A percentile compares a stretch with the other conserved stretches of the same genome.
Evolutionary conservation across 2,329 filamentous ascomycete species (phyloP).

Genomic region (Ramularia collo-cygni): DNA sequence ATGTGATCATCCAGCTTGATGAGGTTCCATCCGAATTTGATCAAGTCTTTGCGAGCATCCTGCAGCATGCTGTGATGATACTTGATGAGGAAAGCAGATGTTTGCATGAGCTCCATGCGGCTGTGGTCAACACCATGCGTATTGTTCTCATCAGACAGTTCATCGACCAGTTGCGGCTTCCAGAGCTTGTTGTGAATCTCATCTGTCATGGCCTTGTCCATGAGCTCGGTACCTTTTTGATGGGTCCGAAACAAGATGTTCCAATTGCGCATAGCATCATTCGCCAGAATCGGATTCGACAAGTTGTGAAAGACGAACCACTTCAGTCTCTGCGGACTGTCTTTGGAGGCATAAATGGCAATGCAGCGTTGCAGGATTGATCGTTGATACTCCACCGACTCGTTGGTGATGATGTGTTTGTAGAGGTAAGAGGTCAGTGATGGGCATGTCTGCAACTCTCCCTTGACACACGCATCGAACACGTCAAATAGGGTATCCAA

Average conservation of each 20-base stretch:
- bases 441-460: slow-evolving; percentile 72
- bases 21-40: slow-evolving; percentile 98
- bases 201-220: slow-evolving; percentile 82
- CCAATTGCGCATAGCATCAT: slow-evolving; percentile 87
- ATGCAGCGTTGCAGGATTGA: slow-evolving; percentile 76
- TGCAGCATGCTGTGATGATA: slow-evolving; percentile 84
- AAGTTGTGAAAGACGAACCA: slow-evolving; percentile 86
- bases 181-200: slow-evolving; percentile 88
- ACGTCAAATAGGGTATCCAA: slow-evolving; percentile 76
- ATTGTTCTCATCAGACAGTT: slow-evolving; percentile 65
- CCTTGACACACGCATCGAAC: slow-evolving; percentile 74
- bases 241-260: slow-evolving; percentile 45
- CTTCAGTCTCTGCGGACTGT: slow-evolving; percentile 80
- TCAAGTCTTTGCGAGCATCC: slow-evolving; percentile 92
- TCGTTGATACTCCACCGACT: slow-evolving; percentile 81
- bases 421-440: slow-evolving; percentile 78
- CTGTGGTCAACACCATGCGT: slow-evolving; percentile 89
- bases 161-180: slow-evolving; percentile 73
- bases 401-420: slow-evolving; percentile 70
- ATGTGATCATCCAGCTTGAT: slow-evolving; percentile 98
- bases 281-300: slow-evolving; percentile 91
- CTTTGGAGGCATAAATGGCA: slow-evolving; percentile 74
- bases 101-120: slow-evolving; percentile 88
- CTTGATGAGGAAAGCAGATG: slow-evolving; percentile 91
- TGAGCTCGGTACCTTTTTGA: slow-evolving; percentile 59